Base-by-base conservation (phyloP, 495 filamentous ascomycete species). In the Thermochaetoides thermophila region DNA sequence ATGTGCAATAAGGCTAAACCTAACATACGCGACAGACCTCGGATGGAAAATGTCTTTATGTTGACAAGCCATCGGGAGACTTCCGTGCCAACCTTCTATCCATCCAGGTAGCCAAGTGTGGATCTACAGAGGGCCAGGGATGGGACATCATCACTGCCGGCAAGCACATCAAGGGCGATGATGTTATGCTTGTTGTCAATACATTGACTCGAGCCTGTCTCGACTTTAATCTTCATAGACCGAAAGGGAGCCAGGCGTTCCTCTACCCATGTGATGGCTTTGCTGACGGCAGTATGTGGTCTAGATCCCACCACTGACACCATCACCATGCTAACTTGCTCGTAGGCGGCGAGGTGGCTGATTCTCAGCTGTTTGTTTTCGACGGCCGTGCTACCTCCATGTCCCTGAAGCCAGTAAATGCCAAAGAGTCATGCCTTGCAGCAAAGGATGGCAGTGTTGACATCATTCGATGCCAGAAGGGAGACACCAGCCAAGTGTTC, bases 41-140 rank as follows among this genome's bases (percentile, higher is more conserved):
- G 1, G 57, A 61, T 33, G 65, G 64, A 7, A 51, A 56, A 40
- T 73, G 68, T 32, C 58, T 73, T 14, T 67, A 63, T 33, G 59
- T 73, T 16, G 55, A 70, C 38, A 54, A 66, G 35, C 49, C 68
- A 3, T 69, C 66, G 4, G 68, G 68, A 5, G 68, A 73, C 42
- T 73, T 73, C 38, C 59, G 68, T 15, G 63, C 61, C 29, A 73
- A 73, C 39, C 46, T 73, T 34, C 70, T 56, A n/a, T 66, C 64
- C 1, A 48, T 73, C 26, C 59, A 66, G 35, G 50, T 68, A 12
- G 59, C 52, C 14, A 50, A 55, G 12, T 73, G 67, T 42, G 57
- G 58, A 25, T 59, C 59, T 12, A 64, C 55, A 1, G 44, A 57
- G 14, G 66, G 64, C 0, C 64, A 73, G 43, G 50, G 52, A 25